Evolutionary conservation across 192 early-diverging fungal species (phyloP), one percentile per base, ranked within the genome.

Genomic region (Entophlyctis luteolus): DNA sequence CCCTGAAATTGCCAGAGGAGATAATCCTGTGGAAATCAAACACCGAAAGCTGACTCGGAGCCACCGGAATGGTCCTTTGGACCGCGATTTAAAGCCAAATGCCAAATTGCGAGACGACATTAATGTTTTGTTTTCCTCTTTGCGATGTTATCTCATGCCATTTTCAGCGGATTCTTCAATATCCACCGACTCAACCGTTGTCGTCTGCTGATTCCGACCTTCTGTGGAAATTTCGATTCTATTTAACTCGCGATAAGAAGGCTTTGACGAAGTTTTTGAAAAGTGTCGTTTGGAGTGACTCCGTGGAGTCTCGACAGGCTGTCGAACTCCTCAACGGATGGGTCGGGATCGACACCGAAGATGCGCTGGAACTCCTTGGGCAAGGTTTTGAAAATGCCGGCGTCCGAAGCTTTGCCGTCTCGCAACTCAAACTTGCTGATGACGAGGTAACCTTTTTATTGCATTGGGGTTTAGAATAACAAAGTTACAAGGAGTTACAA

Each of bases 211-310:
- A 96, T 68, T 96, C 96, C 70, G 93, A 99, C 65, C 65, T 94
- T n/a, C 75, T 98, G 25, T 99, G 98, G 98, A 98, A 96, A 69
- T 99, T 95, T 74, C 82, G 98, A 55, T 97, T 92, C 59, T 95
- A 96, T 65, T 77, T 99, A 42, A 92, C 94, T 23, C 75, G 90
- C 23, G 94, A 99, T 79, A 95, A 94, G 62, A 89, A 90, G 79
- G 95, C 98, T 0, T 77, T 98, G 52, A 98, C 98, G 49, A 99
- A 99, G 75, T 99, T 99, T 77, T 75, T 99, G 16, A 94, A 93
- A 72, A 94, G 90, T 53, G 98, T 99, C 8, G 88, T 89, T 3
- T 99, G 98, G 98, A 85, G 79, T 28, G 98, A 99, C 62, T 72
- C 87, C 1, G 87, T 90, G 20, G 98, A 99, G 76, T 84, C 84